A percentile compares a stretch with the other conserved stretches of the same genome.
Evolutionary conservation across 495 filamentous ascomycete species (phyloP).

Genomic region (Penicillium simplicissimum): DNA sequence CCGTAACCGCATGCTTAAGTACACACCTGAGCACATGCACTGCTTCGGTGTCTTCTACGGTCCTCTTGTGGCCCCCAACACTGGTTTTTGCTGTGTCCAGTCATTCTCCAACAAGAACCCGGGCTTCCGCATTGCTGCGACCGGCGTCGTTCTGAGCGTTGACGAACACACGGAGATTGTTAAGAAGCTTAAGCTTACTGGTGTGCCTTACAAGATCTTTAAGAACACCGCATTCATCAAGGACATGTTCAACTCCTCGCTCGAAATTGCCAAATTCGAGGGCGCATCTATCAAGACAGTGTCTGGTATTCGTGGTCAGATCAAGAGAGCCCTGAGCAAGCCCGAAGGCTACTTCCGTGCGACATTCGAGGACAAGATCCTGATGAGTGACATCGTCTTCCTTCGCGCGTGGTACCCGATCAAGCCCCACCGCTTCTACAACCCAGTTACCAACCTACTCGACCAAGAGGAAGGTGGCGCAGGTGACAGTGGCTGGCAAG

Average conservation of each 20-base stretch:
- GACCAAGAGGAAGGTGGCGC: constrained; percentile 39
- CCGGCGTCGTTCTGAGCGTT: constrained; percentile 87
- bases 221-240: constrained; percentile 99
- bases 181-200: constrained; percentile 97
- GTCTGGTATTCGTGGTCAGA: constrained; percentile 91
- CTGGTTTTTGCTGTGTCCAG: constrained; percentile 91
- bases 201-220: constrained; percentile 94
- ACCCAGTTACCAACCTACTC: constrained; percentile 90
- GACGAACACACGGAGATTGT: constrained; percentile 95
- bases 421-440: constrained; percentile 93
- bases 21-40: constrained; percentile 97
- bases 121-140: constrained; percentile 91
- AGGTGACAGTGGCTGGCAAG: constrained; percentile 63
- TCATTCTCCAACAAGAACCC: constrained; percentile 84
- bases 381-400: constrained; percentile 96
- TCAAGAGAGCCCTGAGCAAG: constrained; percentile 88
- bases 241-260: constrained; percentile 90
- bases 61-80: constrained; percentile 91
- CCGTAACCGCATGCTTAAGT: constrained; percentile 96
- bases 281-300: constrained; percentile 94
- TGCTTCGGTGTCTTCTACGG: constrained; percentile 95
- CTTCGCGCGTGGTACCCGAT: constrained; percentile 95
- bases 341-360: constrained; percentile 94
- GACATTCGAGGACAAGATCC: constrained; percentile 96
- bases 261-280: constrained; percentile 98